Evolutionary conservation across 2,329 filamentous ascomycete genomes (phyloP).

Genomic region (Fusarium napiforme): DNA sequence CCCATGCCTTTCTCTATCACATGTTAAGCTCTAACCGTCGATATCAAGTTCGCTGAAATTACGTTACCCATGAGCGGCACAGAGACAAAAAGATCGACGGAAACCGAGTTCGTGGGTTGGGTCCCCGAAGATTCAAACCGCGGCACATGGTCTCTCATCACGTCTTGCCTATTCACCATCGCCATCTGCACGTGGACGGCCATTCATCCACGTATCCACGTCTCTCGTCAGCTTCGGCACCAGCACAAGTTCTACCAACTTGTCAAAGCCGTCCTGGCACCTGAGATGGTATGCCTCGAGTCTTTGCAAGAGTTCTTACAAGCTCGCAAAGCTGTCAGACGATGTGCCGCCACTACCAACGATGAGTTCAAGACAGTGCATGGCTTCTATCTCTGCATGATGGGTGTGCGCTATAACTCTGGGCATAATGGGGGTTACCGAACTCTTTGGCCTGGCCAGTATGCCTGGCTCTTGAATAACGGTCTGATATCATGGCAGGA

Average conservation of each 20-base stretch:
- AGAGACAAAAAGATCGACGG: neutral
- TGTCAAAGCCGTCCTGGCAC: neutral
- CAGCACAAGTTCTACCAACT: conserved; percentile 1
- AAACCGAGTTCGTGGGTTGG: neutral
- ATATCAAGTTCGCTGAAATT: neutral
- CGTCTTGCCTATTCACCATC: conserved; percentile 5
- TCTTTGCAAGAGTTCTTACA: neutral
- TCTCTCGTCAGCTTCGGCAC: neutral
- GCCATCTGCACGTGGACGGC: conserved; percentile 11
- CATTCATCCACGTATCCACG: conserved; percentile 1
- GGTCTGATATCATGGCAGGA: neutral
- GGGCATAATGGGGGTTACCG: neutral
- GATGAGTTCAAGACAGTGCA: neutral
- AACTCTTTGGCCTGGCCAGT: neutral
- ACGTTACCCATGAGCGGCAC: neutral
- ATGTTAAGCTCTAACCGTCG: neutral
- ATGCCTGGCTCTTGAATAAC: conserved; percentile 16
- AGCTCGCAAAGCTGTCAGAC: conserved; percentile 2
- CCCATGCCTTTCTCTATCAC: neutral
- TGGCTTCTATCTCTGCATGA: conserved; percentile 10
- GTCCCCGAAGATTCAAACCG: neutral
- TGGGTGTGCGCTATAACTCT: neutral
- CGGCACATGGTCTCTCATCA: conserved; percentile 4
- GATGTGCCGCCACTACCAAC: neutral
- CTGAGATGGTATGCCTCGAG: conserved; percentile 5